Base-by-base conservation (phyloP, 306 rosid genomes). In the Prunus padus region DNA sequence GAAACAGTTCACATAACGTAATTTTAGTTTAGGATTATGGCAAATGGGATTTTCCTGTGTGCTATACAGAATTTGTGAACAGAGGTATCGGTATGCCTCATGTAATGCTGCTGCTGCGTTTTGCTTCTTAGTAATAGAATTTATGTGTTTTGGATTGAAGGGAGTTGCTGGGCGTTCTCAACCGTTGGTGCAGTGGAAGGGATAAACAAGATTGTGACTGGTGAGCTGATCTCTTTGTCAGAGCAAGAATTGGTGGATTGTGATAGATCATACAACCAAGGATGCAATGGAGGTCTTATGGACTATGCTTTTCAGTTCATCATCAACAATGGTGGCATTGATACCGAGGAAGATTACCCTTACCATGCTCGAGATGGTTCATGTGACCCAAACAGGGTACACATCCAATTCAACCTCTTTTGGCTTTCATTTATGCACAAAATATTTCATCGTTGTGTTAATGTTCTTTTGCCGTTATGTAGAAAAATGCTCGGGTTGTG, bases 121-220 rank as follows among this genome's bases (percentile, higher is more conserved):
- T 67, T 25, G 69, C 11, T 15, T 23, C 49, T 46, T 52, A 68
- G 74, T 74, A 65, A 77, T 45, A 4, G n/a, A 33, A 37, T 2
- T 13, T 18, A 79, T 14, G 28, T 18, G 49, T 40, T 61, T 51
- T 19, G 25, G 22, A 61, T 57, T 87, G 90, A 80, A 95, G 98
- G 97, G 93, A 95, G 98, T 83, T 95, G 97, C 64, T 95, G 97
- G 98, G 93, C 98, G 12, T 95, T 95, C 83, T 95, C 98, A 8
- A 85, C 97, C 0, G 45, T 95, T 69, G 97, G 71, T 20, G 97
- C 91, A 0, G 97, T 95, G 64, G 97, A 95, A 84, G 97, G 96
- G 25, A 89, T 95, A 54, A 95, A 90, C 57, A 71, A 90, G 76
- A 92, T 92, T 63, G 93, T 85, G 30, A 90, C 98, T 0, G 91